Evolutionary conservation across 2,329 filamentous ascomycete species (phyloP), one percentile per base, ranked within the genome.

Genomic region (Coccinonectria pachysandricola): DNA sequence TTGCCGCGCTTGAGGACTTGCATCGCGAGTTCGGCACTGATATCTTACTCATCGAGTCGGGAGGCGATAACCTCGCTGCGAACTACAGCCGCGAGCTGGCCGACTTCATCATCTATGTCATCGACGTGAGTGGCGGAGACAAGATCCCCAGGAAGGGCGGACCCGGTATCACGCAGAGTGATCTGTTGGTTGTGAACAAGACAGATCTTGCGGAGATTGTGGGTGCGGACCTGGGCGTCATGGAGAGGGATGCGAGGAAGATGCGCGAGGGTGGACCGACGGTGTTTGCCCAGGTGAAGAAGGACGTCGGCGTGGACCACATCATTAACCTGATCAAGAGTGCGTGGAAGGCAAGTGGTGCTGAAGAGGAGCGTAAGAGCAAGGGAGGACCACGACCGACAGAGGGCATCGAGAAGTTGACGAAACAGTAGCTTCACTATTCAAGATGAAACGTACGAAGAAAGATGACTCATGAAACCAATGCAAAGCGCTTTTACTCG

Each of bases 61-160:
- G 91, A 22, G 91, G 91, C 31, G 91, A 98, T 55, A 98, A 98
- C 54, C 71, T 98, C 1, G 91, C 91, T 0, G 91, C 91, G 4
- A 98, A 98, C 64, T 98, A 98, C 68, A 83, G 75, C 29, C 71
- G 91, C 31, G 91, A 98, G 59, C 65, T 98, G 40, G 91, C 91
- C 2, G 91, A 98, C 56, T 98, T 82, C 54, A 98, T 98, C 57
- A 79, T 98, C 59, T 98, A 98, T 54, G 91, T 98, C 15, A 96
- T 98, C 45, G 91, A 98, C 57, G 91, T 98, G 11, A 82, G 78
- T 30, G 91, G 91, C 12, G 91, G 91, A 8, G 91, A 98, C 57
- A 98, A 98, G 70, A 79, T 98, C 26, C 91, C 91, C 0, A 64
- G 91, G 15, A 98, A 98, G 62, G 91, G 91, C 15, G 91, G 91